These are phyloP conservation scores for Paramecium caudatum DNA, from an alignment of 73 alveolate species.

Conservation along the genomic window DNA sequence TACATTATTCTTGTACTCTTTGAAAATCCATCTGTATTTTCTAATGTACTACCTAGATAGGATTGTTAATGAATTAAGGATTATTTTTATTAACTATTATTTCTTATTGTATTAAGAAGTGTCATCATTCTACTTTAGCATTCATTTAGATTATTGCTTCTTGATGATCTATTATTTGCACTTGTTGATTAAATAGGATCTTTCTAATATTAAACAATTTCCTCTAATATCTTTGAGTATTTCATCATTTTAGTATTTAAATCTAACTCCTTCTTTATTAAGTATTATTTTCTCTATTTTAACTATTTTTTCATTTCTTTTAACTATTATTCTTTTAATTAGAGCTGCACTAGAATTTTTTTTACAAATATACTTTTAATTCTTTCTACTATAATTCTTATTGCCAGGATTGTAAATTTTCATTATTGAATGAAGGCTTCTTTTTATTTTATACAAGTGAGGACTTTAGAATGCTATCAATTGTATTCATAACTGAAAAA, in stretches of 20 bases:
- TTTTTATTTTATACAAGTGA: neutral
- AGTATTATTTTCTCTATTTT: too few species aligned
- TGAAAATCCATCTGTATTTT: neutral
- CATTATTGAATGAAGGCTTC: neutral
- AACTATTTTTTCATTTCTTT: neutral
- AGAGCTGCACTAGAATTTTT: neutral
- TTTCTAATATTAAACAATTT: too few species aligned
- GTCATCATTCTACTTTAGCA: neutral
- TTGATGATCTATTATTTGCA: neutral
- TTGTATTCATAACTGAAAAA: slow-evolving; percentile 19
- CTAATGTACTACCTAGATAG: neutral
- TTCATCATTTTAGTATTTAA: neutral
- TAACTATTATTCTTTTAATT: neutral
- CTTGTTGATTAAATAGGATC: neutral
- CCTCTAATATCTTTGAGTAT: neutral
- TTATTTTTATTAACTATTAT: neutral
- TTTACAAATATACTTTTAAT: neutral
- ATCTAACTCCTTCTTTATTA: neutral
- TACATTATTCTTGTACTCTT: neutral
- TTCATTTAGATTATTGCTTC: neutral
- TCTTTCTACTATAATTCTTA: neutral
- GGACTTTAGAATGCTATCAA: neutral
- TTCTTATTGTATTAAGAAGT: neutral
- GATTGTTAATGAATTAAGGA: neutral
- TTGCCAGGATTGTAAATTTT: neutral